phyloP scores from a whole-genome alignment of 805 yeast genomes.

The Deakozyma indianensis region DNA sequence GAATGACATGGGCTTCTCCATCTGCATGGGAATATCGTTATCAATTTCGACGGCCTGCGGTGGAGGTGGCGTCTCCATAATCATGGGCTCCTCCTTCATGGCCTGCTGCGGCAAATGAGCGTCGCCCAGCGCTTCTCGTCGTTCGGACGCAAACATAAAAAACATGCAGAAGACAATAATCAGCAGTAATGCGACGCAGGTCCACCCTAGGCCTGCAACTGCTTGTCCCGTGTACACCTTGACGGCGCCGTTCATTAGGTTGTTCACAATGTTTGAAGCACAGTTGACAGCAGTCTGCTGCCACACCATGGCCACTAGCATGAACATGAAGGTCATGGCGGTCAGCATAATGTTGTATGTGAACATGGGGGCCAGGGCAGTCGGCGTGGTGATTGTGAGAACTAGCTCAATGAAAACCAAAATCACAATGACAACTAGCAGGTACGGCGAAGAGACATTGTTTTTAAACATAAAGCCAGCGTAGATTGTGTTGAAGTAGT shows the following conservation, averaged over 20 bases:
- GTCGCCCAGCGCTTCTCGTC: neutral
- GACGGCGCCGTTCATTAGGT: neutral
- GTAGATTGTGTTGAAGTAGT: conserved; percentile 1
- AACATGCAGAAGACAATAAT: conserved; percentile 1
- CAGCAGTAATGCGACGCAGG: neutral
- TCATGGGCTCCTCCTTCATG: neutral
- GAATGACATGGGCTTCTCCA: neutral
- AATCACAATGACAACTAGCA: neutral
- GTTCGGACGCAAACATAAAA: neutral
- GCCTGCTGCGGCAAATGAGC: neutral
- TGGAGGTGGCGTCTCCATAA: neutral
- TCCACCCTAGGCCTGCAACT: neutral
- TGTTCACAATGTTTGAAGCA: neutral
- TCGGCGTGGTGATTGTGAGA: neutral
- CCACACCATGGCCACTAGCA: conserved; percentile 1
- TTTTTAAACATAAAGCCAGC: neutral
- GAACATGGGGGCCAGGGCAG: neutral
- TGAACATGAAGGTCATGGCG: neutral
- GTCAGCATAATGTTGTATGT: conserved; percentile 1
- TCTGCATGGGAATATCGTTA: neutral
- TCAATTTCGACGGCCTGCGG: neutral
- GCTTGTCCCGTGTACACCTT: neutral
- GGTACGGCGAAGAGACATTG: neutral
- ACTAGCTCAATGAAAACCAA: neutral
- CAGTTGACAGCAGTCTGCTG: neutral